These are phyloP conservation scores for Phanerochaete carnosa DNA, from an alignment of 768 basidiomycete species.

Conservation along the genomic window DNA sequence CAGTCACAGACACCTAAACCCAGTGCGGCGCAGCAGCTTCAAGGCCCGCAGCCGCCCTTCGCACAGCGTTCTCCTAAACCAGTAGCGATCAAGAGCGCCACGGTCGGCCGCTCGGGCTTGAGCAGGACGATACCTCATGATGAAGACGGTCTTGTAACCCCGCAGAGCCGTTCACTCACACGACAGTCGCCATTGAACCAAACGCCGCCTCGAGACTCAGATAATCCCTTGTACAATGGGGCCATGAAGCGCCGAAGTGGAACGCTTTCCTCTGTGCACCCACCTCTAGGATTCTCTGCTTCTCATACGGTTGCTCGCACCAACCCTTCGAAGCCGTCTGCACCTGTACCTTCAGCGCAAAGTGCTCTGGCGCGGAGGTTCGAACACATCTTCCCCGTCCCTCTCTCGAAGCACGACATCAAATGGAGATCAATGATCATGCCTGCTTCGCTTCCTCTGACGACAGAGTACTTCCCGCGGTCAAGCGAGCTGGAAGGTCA, in stretches of 20 bases:
- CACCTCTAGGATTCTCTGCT: slow-evolving; percentile 46
- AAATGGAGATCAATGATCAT: slow-evolving; percentile 90
- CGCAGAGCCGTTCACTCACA: slow-evolving; percentile 45
- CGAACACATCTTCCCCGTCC: slow-evolving; percentile 81
- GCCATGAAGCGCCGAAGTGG: slow-evolving; percentile 52
- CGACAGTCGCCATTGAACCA: slow-evolving; percentile 59
- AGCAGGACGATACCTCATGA: slow-evolving; percentile 32
- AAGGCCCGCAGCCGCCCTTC: neutral
- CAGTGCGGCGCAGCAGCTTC: neutral
- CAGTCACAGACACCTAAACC: neutral
- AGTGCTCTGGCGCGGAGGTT: slow-evolving; percentile 81
- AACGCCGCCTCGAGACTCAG: slow-evolving; percentile 64
- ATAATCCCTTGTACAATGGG: slow-evolving; percentile 30
- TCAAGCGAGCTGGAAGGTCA: slow-evolving; percentile 68
- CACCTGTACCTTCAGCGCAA: slow-evolving; percentile 50
- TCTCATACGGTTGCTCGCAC: slow-evolving; percentile 41
- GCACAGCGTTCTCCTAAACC: slow-evolving; percentile 36
- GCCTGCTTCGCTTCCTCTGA: slow-evolving; percentile 86
- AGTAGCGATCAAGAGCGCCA: slow-evolving; percentile 31
- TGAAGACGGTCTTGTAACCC: slow-evolving; percentile 52
- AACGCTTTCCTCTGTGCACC: slow-evolving; percentile 34
- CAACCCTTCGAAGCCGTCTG: slow-evolving; percentile 67
- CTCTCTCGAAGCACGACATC: slow-evolving; percentile 75
- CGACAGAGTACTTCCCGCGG: slow-evolving; percentile 85
- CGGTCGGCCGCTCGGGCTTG: slow-evolving; percentile 41